Base-by-base conservation (phyloP, 2,329 filamentous ascomycete species). In the Aspergillus melleus region DNA sequence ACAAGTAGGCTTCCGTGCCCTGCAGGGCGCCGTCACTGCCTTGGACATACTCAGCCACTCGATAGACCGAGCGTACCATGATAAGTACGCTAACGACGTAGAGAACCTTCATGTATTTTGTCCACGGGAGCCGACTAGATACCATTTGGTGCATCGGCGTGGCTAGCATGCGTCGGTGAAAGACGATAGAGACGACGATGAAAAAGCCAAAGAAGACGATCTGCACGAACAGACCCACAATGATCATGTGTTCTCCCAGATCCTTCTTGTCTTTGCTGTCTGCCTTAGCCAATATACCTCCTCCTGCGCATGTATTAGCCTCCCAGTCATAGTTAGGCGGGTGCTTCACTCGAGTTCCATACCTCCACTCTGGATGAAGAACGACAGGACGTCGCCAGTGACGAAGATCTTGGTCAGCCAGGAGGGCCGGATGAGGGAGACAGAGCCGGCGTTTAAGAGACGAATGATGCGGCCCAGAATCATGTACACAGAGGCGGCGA, bases 21-120 rank as follows among this genome's bases (percentile, higher is more conserved):
- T 81, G 65, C 4, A 76, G 64, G 62, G 79, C 80, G 0, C 77
- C 79, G 24, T 72, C 66, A 9, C 71, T 65, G 12, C 79, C 80
- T 67, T 75, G 69, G 2, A 70, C 69, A 65, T 80, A 84, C 69
- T 84, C 82, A 10, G 82, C 65, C 2, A 81, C 73, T 20, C 81
- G 77, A 61, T 78, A 82, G 14, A 81, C 58, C 8, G 77, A 80
- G 12, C 81, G 73, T 4, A 78, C 64, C 59, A 80, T 71, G 44
- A 83, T 76, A 26, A 79, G 69, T 0, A 55, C 30, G 49, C 63
- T 68, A 24, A 62, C 64, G 5, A 55, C 52, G 54, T 68, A 68
- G 1, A 69, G 61, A 29, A 64, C 60, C 9, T 62, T 42, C 52
- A 68, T 54, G 6, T 50, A 50, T 5, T 52, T 52, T 14, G 62